Percentiles rank a stretch among this genome's conserved stretches.
Evolutionary conservation across 306 rosid genomes (phyloP).

Genomic region (Prinsepia uniflora): DNA sequence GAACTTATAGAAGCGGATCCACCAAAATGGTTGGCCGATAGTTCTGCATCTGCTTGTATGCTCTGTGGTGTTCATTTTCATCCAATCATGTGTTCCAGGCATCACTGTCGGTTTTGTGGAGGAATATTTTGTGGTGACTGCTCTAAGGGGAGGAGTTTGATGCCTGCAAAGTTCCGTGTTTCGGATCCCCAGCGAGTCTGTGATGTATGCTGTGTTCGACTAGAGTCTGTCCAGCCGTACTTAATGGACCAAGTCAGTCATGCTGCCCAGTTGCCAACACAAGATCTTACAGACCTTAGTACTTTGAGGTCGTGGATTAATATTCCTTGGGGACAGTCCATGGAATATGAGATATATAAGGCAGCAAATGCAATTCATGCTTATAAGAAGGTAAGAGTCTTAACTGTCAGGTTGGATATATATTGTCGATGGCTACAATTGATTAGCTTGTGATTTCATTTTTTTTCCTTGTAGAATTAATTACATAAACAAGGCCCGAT

Average conservation of each 20-base stretch:
- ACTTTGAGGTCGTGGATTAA: slow-evolving; percentile 90
- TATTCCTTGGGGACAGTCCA: slow-evolving; percentile 93
- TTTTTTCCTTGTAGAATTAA: slow-evolving; percentile 1
- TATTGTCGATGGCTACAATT: background rate
- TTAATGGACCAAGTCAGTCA: slow-evolving; percentile 90
- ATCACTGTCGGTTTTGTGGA: slow-evolving; percentile 97
- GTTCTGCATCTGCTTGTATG: slow-evolving; percentile 90
- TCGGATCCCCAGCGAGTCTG: slow-evolving; percentile 89
- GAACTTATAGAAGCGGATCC: slow-evolving; percentile 85
- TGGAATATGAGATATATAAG: slow-evolving; percentile 94
- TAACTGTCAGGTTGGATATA: background rate
- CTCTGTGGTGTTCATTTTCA: slow-evolving; percentile 87
- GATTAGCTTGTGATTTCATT: background rate
- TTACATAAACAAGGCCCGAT: background rate
- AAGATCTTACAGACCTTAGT: slow-evolving; percentile 89
- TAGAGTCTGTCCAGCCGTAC: slow-evolving; percentile 79
- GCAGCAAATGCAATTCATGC: slow-evolving; percentile 69
- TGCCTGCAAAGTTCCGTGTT: slow-evolving; percentile 71
- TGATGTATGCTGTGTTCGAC: slow-evolving; percentile 89
- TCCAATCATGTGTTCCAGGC: slow-evolving; percentile 90
- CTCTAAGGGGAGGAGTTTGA: slow-evolving; percentile 78
- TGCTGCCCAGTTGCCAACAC: slow-evolving; percentile 88
- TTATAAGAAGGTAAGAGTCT: slow-evolving; percentile 51
- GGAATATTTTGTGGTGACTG: slow-evolving; percentile 95
- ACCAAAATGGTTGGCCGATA: slow-evolving; percentile 92